Percentiles rank a stretch among this genome's conserved stretches.
phyloP scores from a whole-genome alignment of 2,329 filamentous ascomycete genomes.

The Fusarium cyanostomum region DNA sequence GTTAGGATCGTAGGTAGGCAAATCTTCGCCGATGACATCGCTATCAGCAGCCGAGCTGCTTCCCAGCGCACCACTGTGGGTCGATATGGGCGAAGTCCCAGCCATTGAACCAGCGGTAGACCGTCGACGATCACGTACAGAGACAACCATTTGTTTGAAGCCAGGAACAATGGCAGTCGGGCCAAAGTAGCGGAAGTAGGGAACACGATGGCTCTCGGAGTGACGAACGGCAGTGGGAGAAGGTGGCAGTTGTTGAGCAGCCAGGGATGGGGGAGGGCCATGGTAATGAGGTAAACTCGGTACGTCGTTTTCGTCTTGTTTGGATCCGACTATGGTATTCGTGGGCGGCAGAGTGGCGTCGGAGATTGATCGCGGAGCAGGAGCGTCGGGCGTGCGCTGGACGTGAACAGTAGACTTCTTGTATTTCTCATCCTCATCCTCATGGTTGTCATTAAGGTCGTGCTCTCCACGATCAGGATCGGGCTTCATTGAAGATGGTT shows the following conservation, averaged over 20 bases:
- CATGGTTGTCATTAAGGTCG: constrained; percentile 45
- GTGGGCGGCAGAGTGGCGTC: constrained; percentile 16
- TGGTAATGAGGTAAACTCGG: constrained; percentile 8
- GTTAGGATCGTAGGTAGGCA: constrained; percentile 80
- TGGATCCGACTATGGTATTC: constrained; percentile 21
- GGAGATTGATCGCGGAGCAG: constrained; percentile 6
- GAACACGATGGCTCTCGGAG: constrained; percentile 72
- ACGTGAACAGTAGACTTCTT: constrained; percentile 36
- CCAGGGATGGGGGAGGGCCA: not conserved
- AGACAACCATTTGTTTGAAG: constrained; percentile 91
- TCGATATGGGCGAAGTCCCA: constrained; percentile 59
- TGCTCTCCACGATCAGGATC: constrained; percentile 37
- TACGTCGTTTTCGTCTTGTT: constrained; percentile 14
- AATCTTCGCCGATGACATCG: constrained; percentile 59
- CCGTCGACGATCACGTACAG: constrained; percentile 72
- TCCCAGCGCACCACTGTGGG: constrained; percentile 46
- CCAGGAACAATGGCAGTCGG: constrained; percentile 91
- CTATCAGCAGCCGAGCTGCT: constrained; percentile 56
- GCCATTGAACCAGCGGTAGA: constrained; percentile 68
- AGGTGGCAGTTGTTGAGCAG: constrained; percentile 42
- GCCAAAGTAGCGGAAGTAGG: constrained; percentile 91
- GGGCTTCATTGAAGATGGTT: constrained; percentile 6
- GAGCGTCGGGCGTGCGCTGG: constrained; percentile 22
- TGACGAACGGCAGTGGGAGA: constrained; percentile 59
- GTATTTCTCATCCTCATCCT: constrained; percentile 50